phyloP scores from a whole-genome alignment of 2,329 filamentous ascomycete species.

The Amphichorda felina region DNA sequence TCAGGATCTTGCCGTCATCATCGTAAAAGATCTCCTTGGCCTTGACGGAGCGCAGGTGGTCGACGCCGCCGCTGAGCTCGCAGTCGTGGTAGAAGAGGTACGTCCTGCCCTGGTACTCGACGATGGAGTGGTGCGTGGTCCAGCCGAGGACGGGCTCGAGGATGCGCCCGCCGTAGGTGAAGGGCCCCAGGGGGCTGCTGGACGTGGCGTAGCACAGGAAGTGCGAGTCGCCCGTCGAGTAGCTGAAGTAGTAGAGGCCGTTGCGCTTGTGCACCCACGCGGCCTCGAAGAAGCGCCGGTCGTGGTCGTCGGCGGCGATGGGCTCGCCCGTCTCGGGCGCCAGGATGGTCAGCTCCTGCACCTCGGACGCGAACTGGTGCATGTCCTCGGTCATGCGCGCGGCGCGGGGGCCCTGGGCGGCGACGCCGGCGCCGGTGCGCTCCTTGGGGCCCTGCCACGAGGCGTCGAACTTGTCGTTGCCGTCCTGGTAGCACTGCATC shows the following conservation, averaged over 20 bases:
- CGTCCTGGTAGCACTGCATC: conserved; percentile 59
- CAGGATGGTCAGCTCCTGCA: conserved; percentile 52
- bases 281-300: conserved; percentile 67
- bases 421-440: conserved; percentile 39
- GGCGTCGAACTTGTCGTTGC: conserved; percentile 43
- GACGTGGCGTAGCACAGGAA: conserved; percentile 59
- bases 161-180: conserved; percentile 59
- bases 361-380: conserved; percentile 42
- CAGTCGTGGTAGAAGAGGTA: conserved; percentile 71
- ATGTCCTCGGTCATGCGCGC: conserved; percentile 54
- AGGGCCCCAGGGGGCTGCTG: conserved; percentile 55
- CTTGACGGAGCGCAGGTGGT: conserved; percentile 64
- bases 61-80: conserved; percentile 53
- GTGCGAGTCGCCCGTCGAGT: conserved; percentile 70
- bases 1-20: conserved; percentile 47
- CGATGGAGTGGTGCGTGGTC: conserved; percentile 74
- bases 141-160: conserved; percentile 68
- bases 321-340: conserved; percentile 47
- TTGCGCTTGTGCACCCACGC: conserved; percentile 68
- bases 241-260: conserved; percentile 62
- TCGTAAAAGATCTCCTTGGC: conserved; percentile 66
- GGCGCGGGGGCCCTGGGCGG: conserved; percentile 55
- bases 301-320: conserved; percentile 56
- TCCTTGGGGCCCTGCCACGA: conserved; percentile 45
- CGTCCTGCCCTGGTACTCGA: conserved; percentile 60